A percentile compares a stretch with the other conserved stretches of the same genome.
phyloP scores from a whole-genome alignment of 345 rosid genomes.

The Salix koriyanagi region DNA sequence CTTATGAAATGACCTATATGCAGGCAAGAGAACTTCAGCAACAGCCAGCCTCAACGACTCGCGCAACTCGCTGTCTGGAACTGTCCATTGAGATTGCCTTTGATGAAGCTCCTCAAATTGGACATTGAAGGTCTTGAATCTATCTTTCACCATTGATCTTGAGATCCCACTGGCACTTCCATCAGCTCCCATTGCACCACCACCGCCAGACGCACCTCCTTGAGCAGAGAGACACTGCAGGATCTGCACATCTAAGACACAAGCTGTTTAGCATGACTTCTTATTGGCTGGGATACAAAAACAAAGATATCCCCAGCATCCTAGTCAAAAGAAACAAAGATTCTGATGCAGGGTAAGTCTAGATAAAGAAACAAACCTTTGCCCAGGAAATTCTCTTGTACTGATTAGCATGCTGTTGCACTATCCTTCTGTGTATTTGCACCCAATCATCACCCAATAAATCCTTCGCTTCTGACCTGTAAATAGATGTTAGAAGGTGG shows the following conservation, averaged over 20 bases:
- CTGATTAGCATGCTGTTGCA: conserved; percentile 96
- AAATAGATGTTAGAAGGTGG: background rate
- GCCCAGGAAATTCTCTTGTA: conserved; percentile 97
- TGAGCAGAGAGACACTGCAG: conserved; percentile 86
- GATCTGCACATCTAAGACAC: conserved; percentile 49
- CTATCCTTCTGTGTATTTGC: conserved; percentile 90
- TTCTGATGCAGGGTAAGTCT: background rate
- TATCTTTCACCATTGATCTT: conserved; percentile 76
- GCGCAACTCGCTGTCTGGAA: conserved; percentile 90
- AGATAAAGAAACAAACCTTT: conserved; percentile 47
- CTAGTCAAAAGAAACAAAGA: background rate
- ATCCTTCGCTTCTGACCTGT: conserved; percentile 97
- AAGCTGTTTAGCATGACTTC: conserved; percentile 9
- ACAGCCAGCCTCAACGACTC: conserved; percentile 94
- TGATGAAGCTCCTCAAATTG: conserved; percentile 92
- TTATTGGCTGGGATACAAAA: too few relatives aligned
- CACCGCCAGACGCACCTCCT: conserved; percentile 25
- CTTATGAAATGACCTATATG: conserved; percentile 79
- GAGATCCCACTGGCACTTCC: conserved; percentile 44
- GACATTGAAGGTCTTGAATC: conserved; percentile 77
- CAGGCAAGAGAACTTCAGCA: conserved; percentile 95
- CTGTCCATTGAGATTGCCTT: conserved; percentile 96
- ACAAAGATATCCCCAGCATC: conserved; percentile 1
- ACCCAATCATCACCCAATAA: conserved; percentile 98
- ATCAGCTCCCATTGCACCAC: conserved; percentile 28